These are phyloP conservation scores for Vanilla planifolia DNA, from an alignment of 106 monocot genomes.

Conservation along the genomic window DNA sequence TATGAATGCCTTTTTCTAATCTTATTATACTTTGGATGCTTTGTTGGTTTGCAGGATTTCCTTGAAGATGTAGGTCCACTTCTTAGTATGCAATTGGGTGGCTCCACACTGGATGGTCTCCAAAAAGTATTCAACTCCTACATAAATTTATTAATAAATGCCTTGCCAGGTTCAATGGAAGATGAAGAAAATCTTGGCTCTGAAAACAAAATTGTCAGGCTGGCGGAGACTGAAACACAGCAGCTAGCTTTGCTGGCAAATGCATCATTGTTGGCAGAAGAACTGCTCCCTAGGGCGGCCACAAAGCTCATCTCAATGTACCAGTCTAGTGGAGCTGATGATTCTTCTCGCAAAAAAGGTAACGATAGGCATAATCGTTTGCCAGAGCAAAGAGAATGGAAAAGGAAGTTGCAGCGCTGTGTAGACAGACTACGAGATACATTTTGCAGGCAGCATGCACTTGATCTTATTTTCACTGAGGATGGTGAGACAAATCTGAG, in stretches of 20 bases:
- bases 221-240: constrained; percentile 81
- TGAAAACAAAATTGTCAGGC: constrained; percentile 74
- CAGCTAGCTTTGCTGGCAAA: constrained; percentile 89
- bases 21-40: neutral
- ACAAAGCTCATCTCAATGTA: constrained; percentile 58
- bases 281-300: constrained; percentile 81
- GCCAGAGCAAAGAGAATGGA: constrained; percentile 91
- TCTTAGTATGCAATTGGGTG: constrained; percentile 77
- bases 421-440: constrained; percentile 74
- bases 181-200: constrained; percentile 59
- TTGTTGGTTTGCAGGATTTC: constrained; percentile 64
- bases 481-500: constrained; percentile 74
- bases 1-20: neutral
- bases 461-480: constrained; percentile 96
- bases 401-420: constrained; percentile 64
- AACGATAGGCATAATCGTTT: constrained; percentile 50
- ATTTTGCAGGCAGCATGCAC: constrained; percentile 92
- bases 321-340: constrained; percentile 42
- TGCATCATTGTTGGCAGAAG: constrained; percentile 88
- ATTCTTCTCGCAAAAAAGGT: constrained; percentile 45
- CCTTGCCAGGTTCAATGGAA: constrained; percentile 82
- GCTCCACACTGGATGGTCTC: constrained; percentile 79
- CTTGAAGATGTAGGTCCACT: constrained; percentile 91
- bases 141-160: constrained; percentile 69
- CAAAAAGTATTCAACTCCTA: constrained; percentile 77